Evolutionary conservation across 2,329 filamentous ascomycete genomes (phyloP).

Genomic region (Pseudogymnoascus sp.): DNA sequence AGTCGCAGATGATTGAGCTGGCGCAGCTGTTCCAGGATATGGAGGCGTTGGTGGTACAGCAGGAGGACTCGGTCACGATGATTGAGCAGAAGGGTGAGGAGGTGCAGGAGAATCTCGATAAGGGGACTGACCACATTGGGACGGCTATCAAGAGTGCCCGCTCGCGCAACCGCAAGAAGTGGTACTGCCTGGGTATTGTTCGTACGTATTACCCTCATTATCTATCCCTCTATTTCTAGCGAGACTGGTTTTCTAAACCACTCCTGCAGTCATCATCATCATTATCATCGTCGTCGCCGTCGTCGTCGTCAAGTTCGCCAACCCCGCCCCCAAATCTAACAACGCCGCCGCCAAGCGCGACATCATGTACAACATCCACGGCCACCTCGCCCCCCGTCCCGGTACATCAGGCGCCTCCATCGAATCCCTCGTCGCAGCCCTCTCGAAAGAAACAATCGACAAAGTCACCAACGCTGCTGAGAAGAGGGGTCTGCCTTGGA

Average conservation of each 20-base stretch:
- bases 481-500: neutral
- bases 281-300: conserved; percentile 39
- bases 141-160: conserved; percentile 75
- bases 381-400: conserved; percentile 21
- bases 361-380: conserved; percentile 11
- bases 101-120: conserved; percentile 72
- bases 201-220: conserved; percentile 28
- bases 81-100: conserved; percentile 86
- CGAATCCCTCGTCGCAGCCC: conserved; percentile 6
- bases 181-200: conserved; percentile 79
- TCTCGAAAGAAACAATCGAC: neutral
- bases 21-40: conserved; percentile 84
- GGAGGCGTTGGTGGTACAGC: conserved; percentile 75
- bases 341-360: neutral
- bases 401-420: conserved; percentile 45
- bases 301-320: conserved; percentile 40
- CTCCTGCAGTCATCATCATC: conserved; percentile 41
- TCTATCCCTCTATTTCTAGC: neutral
- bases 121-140: conserved; percentile 76
- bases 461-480: neutral
- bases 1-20: conserved; percentile 79
- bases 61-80: conserved; percentile 68
- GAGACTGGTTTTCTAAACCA: conserved; percentile 11
- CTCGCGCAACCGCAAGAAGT: conserved; percentile 79
- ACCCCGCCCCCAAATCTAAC: conserved; percentile 18